phyloP scores from a whole-genome alignment of 2,329 filamentous ascomycete species.

The Ophiostoma piceae region DNA sequence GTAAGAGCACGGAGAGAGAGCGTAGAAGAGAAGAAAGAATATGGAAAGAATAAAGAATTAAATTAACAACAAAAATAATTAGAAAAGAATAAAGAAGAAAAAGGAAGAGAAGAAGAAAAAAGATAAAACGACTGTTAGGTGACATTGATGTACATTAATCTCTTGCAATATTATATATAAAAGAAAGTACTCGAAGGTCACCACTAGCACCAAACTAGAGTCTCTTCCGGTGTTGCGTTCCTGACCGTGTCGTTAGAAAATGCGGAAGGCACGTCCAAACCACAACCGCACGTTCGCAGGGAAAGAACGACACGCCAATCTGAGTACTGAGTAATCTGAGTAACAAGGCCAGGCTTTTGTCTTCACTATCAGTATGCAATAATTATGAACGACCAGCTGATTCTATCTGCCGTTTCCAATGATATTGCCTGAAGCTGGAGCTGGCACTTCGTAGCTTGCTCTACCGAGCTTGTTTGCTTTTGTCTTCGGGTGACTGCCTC shows the following conservation, averaged over 20 bases:
- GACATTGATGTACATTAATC: not conserved
- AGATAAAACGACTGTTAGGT: not conserved
- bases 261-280: constrained; percentile 21
- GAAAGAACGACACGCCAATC: not conserved
- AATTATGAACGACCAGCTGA: not conserved
- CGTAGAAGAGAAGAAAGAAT: constrained; percentile 15
- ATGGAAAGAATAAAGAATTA: constrained; percentile 16
- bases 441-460: not conserved
- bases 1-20: constrained; percentile 25
- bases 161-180: not conserved
- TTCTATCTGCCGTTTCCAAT: not conserved
- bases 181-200: not conserved
- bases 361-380: not conserved
- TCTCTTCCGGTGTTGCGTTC: constrained; percentile 19
- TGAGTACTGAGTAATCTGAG: not conserved
- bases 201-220: constrained; percentile 17
- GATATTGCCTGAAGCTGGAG: too few species aligned
- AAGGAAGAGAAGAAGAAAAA: not conserved
- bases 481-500: not conserved
- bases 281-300: constrained; percentile 13
- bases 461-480: not conserved
- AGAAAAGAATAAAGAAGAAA: constrained; percentile 14
- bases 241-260: constrained; percentile 18
- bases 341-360: not conserved
- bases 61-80: constrained; percentile 11